These are phyloP conservation scores for Breviolum minutum DNA, from an alignment of 73 alveolate species.

Conservation along the genomic window DNA sequence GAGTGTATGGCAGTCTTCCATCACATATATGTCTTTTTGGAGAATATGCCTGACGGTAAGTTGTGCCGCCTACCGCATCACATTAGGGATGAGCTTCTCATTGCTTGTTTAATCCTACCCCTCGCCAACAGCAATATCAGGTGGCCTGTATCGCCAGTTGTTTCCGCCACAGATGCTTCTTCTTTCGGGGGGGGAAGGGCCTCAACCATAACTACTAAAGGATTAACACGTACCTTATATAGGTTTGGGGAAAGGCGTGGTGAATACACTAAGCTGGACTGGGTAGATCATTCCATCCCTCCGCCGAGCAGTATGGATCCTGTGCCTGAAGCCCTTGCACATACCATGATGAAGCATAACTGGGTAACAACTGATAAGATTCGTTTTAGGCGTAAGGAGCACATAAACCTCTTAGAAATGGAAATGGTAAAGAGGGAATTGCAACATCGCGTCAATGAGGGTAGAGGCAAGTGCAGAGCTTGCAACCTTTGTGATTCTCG, in stretches of 20 bases:
- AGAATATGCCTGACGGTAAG: not conserved
- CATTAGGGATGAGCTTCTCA: not conserved
- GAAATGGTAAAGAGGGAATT: not conserved
- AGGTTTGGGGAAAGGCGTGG: not conserved
- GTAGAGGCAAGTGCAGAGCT: not conserved
- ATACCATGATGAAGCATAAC: not conserved
- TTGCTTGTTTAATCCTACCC: not conserved
- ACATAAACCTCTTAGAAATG: not conserved
- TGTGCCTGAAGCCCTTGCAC: not conserved
- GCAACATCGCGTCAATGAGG: not conserved
- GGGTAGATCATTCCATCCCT: not conserved
- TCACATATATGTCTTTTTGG: not conserved
- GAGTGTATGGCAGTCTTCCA: slow-evolving; percentile 19
- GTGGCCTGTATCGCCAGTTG: not conserved
- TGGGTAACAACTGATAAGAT: not conserved
- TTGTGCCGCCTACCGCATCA: not conserved
- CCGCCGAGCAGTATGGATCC: not conserved
- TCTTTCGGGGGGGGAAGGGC: not conserved
- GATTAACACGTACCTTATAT: not conserved
- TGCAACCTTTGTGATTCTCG: not conserved
- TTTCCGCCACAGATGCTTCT: slow-evolving; percentile 22
- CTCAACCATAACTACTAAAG: not conserved
- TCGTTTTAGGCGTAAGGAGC: not conserved
- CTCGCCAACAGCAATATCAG: not conserved
- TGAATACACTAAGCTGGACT: not conserved